A percentile compares a stretch with the other conserved stretches of the same genome.
Conservation (phyloP, 768 basidiomycete species). For the Suillus ampliporus region DNA sequence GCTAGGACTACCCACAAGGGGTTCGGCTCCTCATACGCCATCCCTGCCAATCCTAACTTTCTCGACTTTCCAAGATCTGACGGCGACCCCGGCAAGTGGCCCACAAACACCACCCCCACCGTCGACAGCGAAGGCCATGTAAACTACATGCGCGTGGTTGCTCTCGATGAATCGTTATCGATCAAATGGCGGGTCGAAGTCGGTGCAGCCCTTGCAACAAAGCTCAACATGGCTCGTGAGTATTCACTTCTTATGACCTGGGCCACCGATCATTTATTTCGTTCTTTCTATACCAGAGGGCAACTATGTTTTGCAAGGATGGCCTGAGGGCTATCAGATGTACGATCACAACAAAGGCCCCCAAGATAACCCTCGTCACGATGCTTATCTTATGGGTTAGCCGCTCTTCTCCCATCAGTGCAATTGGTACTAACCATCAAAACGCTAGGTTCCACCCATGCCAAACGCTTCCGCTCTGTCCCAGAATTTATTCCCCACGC, state of each 20-base stretch:
- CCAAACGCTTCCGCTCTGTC: constrained; percentile 73
- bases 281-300: constrained; percentile 43
- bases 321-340: constrained; percentile 72
- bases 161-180: constrained; percentile 52
- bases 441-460: constrained; percentile 44
- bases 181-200: constrained; percentile 63
- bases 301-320: constrained; percentile 64
- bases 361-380: constrained; percentile 60
- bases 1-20: constrained; percentile 19
- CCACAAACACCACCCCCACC: constrained; percentile 55
- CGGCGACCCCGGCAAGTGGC: constrained; percentile 59
- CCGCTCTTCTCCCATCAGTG: constrained; percentile 9
- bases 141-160: constrained; percentile 69
- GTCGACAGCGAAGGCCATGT: constrained; percentile 68
- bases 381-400: constrained; percentile 79
- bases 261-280: constrained; percentile 10
- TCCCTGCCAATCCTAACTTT: constrained; percentile 60
- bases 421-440: neutral
- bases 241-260: neutral
- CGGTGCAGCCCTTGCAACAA: constrained; percentile 47
- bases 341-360: constrained; percentile 79
- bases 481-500: constrained; percentile 88
- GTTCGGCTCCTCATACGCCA: constrained; percentile 16
- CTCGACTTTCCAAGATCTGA: constrained; percentile 69
- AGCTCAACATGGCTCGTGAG: constrained; percentile 57